phyloP scores from a whole-genome alignment of 2,329 filamentous ascomycete genomes.

The Epichloe sibirici region DNA sequence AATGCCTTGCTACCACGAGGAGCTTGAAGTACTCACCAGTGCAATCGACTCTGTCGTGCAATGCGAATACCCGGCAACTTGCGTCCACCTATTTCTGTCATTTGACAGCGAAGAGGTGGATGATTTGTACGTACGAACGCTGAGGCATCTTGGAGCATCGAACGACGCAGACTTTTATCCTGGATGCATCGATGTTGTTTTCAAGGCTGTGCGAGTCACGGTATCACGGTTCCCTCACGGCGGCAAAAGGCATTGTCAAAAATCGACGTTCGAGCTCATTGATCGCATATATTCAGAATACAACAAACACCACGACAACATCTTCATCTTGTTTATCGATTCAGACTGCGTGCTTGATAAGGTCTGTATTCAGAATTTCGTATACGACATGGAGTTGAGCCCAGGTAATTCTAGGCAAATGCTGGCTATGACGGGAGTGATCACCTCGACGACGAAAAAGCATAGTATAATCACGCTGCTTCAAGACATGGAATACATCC shows the following conservation, averaged over 20 bases:
- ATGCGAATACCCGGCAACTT: slow-evolving; percentile 84
- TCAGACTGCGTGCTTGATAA: slow-evolving; percentile 91
- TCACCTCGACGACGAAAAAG: slow-evolving; percentile 83
- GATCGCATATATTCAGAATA: slow-evolving; percentile 87
- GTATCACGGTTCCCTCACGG: slow-evolving; percentile 88
- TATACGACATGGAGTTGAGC: slow-evolving; percentile 97
- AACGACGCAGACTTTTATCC: slow-evolving; percentile 67
- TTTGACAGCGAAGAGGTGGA: slow-evolving; percentile 88
- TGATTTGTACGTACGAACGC: slow-evolving; percentile 76
- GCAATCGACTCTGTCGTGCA: slow-evolving; percentile 87
- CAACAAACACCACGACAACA: slow-evolving; percentile 73
- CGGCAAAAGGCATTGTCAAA: slow-evolving; percentile 89
- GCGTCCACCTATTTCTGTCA: slow-evolving; percentile 88
- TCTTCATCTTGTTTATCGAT: slow-evolving; percentile 95
- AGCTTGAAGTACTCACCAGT: slow-evolving; percentile 69
- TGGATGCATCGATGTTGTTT: slow-evolving; percentile 79
- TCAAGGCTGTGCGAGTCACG: slow-evolving; percentile 72
- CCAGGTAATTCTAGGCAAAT: slow-evolving; percentile 85
- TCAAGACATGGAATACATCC: slow-evolving; percentile 97
- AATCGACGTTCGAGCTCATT: slow-evolving; percentile 83
- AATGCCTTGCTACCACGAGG: slow-evolving; percentile 94
- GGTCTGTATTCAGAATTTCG: slow-evolving; percentile 90
- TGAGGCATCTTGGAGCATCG: slow-evolving; percentile 73
- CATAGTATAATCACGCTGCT: slow-evolving; percentile 83
- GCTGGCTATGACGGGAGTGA: slow-evolving; percentile 95